phyloP scores from a whole-genome alignment of 306 rosid species.

The Vigna angularis region DNA sequence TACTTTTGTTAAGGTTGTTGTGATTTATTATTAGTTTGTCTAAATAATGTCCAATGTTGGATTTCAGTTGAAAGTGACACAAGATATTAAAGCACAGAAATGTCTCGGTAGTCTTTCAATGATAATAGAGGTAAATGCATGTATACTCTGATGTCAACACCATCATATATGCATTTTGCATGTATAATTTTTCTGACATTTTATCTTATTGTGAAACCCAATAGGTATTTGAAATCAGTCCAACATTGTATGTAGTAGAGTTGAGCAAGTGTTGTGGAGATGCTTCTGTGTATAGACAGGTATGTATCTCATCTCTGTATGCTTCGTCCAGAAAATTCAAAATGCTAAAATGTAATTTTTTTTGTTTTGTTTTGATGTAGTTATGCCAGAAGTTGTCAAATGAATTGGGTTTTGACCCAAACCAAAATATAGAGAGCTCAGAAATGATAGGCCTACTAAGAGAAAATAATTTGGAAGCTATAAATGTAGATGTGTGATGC shows the following conservation, averaged over 20 bases:
- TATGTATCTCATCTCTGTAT: constrained; percentile 11
- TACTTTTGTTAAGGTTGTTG: neutral
- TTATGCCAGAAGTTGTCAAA: constrained; percentile 77
- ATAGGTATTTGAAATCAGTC: constrained; percentile 81
- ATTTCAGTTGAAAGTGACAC: constrained; percentile 77
- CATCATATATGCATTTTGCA: constrained; percentile 7
- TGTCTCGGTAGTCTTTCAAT: constrained; percentile 64
- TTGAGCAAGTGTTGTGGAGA: constrained; percentile 79
- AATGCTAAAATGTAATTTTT: neutral
- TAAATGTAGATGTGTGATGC: constrained; percentile 10
- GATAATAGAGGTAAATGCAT: constrained; percentile 70
- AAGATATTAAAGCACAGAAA: constrained; percentile 57
- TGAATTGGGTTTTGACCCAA: constrained; percentile 66
- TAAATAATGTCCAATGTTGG: constrained; percentile 6
- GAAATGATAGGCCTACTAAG: neutral
- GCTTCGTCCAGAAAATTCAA: neutral
- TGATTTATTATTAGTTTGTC: neutral
- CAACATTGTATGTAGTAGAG: constrained; percentile 76
- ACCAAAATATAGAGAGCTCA: constrained; percentile 47
- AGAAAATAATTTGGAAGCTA: constrained; percentile 22
- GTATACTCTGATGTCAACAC: constrained; percentile 9
- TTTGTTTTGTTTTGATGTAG: constrained; percentile 50
- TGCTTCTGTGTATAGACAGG: constrained; percentile 76
- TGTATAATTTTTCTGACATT: constrained; percentile 4
- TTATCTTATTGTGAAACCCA: constrained; percentile 3